These are phyloP conservation scores for Penicillium argentinense DNA, from an alignment of 495 filamentous ascomycete genomes.

Conservation along the genomic window DNA sequence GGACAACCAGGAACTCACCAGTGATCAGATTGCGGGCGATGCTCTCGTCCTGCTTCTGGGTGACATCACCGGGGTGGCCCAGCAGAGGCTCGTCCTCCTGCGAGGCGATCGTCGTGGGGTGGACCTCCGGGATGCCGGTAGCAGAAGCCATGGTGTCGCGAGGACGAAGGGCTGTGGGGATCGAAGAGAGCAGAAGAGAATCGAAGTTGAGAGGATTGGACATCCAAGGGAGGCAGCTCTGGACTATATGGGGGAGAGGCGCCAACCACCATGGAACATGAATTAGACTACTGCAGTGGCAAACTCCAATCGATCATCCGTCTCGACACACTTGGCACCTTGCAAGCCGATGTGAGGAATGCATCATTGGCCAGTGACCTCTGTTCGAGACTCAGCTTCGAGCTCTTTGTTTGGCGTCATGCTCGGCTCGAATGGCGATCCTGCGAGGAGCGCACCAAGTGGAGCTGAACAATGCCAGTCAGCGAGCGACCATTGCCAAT, in stretches of 20 bases:
- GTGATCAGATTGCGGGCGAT: conserved; percentile 73
- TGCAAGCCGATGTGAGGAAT: too few species aligned
- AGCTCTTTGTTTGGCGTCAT: conserved; percentile 16
- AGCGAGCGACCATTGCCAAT: conserved; percentile 6
- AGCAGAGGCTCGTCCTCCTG: conserved; percentile 77
- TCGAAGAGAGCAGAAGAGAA: background rate
- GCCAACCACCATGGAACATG: too few species aligned
- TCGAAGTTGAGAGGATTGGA: background rate
- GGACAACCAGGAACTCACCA: conserved; percentile 60
- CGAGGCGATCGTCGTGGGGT: conserved; percentile 25
- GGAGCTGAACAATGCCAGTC: conserved; percentile 7
- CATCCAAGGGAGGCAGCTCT: background rate
- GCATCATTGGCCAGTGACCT: too few species aligned
- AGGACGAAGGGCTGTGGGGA: background rate
- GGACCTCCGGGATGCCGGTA: conserved; percentile 48
- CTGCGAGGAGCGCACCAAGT: background rate
- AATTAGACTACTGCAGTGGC: too few species aligned
- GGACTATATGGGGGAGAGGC: background rate
- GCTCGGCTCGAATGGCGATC: conserved; percentile 12
- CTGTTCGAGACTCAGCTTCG: too few species aligned
- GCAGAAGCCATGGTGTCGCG: conserved; percentile 51
- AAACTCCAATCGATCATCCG: too few species aligned
- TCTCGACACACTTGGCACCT: too few species aligned
- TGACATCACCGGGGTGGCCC: conserved; percentile 68
- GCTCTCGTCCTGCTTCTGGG: conserved; percentile 60